These are phyloP conservation scores for Phytophthora ramorum DNA, from an alignment of 352 stramenopile species.

Conservation along the genomic window DNA sequence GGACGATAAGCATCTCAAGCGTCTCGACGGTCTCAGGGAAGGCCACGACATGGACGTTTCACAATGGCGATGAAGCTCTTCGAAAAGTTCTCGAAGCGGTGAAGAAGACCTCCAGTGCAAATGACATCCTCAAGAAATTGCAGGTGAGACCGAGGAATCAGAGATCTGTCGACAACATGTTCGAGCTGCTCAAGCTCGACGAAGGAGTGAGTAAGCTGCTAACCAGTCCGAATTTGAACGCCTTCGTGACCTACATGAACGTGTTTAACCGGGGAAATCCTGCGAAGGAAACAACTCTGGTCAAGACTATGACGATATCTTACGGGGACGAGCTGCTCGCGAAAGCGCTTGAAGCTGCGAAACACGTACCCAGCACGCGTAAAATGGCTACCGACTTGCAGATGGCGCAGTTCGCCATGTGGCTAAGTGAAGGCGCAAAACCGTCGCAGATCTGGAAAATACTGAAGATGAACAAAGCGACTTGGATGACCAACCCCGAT, in stretches of 20 bases:
- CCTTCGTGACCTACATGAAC: slow-evolving; percentile 3
- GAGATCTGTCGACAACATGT: slow-evolving; percentile 4
- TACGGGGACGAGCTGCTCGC: slow-evolving; percentile 5
- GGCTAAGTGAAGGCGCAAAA: slow-evolving; percentile 5
- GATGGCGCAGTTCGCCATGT: slow-evolving; percentile 4
- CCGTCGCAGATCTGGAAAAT: slow-evolving; percentile 9
- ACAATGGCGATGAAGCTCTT: background rate
- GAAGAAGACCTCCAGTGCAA: background rate
- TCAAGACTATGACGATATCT: background rate
- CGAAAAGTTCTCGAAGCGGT: background rate
- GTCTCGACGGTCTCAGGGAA: background rate
- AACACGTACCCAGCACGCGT: background rate
- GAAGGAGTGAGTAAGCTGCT: background rate
- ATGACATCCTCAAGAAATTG: background rate
- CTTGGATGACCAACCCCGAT: background rate
- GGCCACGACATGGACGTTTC: background rate
- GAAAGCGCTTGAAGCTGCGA: slow-evolving; percentile 11
- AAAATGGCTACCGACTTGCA: slow-evolving; percentile 8
- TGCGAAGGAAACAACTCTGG: background rate
- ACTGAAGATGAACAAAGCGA: slow-evolving; percentile 9
- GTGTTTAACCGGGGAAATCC: background rate
- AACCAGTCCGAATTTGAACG: background rate
- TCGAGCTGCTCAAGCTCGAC: slow-evolving; percentile 6
- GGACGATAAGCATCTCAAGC: background rate
- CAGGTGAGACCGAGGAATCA: background rate